A percentile compares a stretch with the other conserved stretches of the same genome.
phyloP scores from a whole-genome alignment of 305 asterid species.

The Salvia sclarea region DNA sequence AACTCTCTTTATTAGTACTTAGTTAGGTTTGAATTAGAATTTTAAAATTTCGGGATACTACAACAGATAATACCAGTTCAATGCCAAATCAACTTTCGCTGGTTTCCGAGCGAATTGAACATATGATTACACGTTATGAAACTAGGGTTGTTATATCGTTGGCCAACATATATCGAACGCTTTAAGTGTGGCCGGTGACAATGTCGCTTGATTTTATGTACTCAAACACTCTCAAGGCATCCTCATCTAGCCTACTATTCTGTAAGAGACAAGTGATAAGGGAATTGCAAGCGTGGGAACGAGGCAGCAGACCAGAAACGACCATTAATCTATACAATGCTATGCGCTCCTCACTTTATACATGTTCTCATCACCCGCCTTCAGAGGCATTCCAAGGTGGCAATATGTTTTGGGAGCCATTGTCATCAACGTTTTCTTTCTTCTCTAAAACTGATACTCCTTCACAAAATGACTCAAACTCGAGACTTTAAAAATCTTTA shows the following conservation, averaged over 20 bases:
- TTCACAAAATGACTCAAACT: too few relatives aligned
- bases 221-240: slow-evolving; percentile 62
- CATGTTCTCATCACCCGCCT: slow-evolving; percentile 30
- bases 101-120: too few relatives aligned
- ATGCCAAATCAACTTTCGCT: too few relatives aligned
- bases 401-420: slow-evolving; percentile 32
- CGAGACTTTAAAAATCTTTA: too few relatives aligned
- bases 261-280: slow-evolving; percentile 70
- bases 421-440: slow-evolving; percentile 38
- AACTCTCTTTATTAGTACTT: too few relatives aligned
- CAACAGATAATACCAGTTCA: too few relatives aligned
- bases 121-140: too few relatives aligned
- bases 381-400: slow-evolving; percentile 38
- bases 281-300: slow-evolving; percentile 83
- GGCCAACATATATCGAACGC: too few relatives aligned
- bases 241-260: slow-evolving; percentile 57
- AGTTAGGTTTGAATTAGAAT: too few relatives aligned
- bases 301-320: slow-evolving; percentile 56
- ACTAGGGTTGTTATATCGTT: too few relatives aligned
- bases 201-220: slow-evolving; percentile 53
- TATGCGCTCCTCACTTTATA: slow-evolving; percentile 66
- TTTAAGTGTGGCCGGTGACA: slow-evolving; percentile 68
- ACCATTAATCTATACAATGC: slow-evolving; percentile 70
- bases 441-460: too few relatives aligned
- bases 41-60: too few relatives aligned